Evolutionary conservation across 805 yeast species (phyloP).

Genomic region (Hanseniaspora thailandica): DNA sequence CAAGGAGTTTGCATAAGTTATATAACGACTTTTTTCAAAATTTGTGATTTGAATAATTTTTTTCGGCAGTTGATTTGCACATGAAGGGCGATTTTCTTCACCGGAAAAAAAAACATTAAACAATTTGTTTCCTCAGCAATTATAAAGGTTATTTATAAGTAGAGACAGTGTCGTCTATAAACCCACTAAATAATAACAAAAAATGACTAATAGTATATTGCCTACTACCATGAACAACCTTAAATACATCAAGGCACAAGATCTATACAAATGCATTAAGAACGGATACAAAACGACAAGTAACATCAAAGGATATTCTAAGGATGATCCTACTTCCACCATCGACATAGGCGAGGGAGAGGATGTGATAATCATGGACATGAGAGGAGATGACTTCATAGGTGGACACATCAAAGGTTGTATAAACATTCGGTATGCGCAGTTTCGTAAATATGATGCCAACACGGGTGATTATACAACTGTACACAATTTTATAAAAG

Average conservation of each 20-base stretch:
- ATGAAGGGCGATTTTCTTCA: too few relatives aligned
- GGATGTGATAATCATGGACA: constrained; percentile 49
- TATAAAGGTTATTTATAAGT: too few relatives aligned
- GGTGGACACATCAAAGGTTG: constrained; percentile 40
- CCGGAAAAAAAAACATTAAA: too few relatives aligned
- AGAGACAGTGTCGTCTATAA: too few relatives aligned
- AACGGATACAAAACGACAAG: constrained; percentile 1
- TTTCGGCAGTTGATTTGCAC: too few relatives aligned
- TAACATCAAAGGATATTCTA: constrained; percentile 2
- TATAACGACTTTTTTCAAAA: not conserved
- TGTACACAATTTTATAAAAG: constrained; percentile 34
- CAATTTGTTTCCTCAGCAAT: too few relatives aligned
- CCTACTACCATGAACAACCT: not conserved
- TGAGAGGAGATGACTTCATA: constrained; percentile 67
- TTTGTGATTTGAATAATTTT: not conserved
- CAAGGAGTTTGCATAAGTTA: constrained; percentile 11
- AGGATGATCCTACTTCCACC: not conserved
- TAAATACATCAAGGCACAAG: constrained; percentile 13
- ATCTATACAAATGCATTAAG: constrained; percentile 5
- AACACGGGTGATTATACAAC: constrained; percentile 37
- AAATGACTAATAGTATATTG: constrained; percentile 1
- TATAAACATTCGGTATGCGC: constrained; percentile 24
- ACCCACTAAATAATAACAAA: too few relatives aligned
- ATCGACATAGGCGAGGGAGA: not conserved
- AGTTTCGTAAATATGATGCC: constrained; percentile 6